Base-by-base conservation (phyloP, 2,329 filamentous ascomycete species). In the Lasiodiplodia citricola region DNA sequence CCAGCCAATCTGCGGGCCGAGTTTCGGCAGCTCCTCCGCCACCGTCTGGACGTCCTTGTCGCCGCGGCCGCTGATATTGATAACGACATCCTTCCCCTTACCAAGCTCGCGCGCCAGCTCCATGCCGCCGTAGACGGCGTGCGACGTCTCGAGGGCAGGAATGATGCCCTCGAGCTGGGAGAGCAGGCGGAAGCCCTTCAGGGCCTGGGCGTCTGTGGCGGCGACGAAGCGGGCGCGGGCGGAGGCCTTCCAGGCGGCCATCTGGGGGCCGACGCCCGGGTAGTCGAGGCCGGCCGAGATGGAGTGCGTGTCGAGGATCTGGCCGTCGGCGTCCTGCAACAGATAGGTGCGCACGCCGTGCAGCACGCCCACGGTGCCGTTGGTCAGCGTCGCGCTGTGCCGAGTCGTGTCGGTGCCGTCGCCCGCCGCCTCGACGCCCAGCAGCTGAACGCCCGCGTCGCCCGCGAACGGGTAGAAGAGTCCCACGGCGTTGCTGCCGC, bases 11-110 rank as follows among this genome's bases (percentile, higher is more conserved):
- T 91, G 85, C 8, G 95, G 95, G 0, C 95, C 95, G 71, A 98
- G 81, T 73, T 87, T 92, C 21, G 96, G 95, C 77, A 98, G 83
- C 82, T 97, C 93, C 77, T 98, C 96, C 0, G 96, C 96, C 65
- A 99, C 95, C 75, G 92, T 97, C 87, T 99, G 94, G 69, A 99
- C 96, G 78, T 99, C 96, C 88, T 99, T 99, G 82, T 99, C 96
- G 71, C 96, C 96, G 73, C 96, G 86, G 7, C 96, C 96, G 77
- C 92, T 96, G 50, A 99, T 80, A 82, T 95, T 97, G 71, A 99
- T 94, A 69, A 99, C 95, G 37, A 99, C 83, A 76, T 98, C 93
- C 82, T 97, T 84, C 63, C 88, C 94, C 83, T 93, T 92, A 73
- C 87, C 86, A 92, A 97, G 94, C 69, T 90, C 93, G 88, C 97